Evolutionary conservation across 805 yeast species (phyloP), one percentile per base, ranked within the genome.

Genomic region (Diddensiella santjacobensis): DNA sequence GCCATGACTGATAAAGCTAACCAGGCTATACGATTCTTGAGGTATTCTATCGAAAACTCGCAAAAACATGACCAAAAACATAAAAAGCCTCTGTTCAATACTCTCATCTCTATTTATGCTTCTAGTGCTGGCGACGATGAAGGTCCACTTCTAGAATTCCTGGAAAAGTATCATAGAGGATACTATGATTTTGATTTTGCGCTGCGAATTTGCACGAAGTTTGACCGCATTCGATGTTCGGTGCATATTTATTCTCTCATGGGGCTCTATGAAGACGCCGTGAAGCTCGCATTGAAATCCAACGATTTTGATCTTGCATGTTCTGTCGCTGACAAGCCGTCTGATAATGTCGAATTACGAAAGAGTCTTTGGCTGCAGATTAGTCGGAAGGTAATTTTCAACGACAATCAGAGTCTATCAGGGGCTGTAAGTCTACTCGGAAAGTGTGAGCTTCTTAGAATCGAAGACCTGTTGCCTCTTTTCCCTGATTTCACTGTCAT

Each of bases 401-500:
- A 53, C 23, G 44, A 44, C 19, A 45, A 45, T 6, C 59, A 62
- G 23, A 71, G 66, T 17, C 54, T 68, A 15, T 52, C 58, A 19
- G 56, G 59, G 26, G 69, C 70, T 3, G 53, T 60, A 4, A 57
- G 53, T 22, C 52, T 64, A 13, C 49, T 62, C 29, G 56, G 58
- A 19, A 48, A 53, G 26, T 62, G 68, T 31, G 67, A 64, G 19
- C 49, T 65, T 29, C 61, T 71, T 26, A 76, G 82, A 2, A 81
- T 93, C 39, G 89, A 86, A 53, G 98, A 93, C 58, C 61, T 93
- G 36, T 67, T 93, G 44, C 95, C 95, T 1, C 69, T 87, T 26
- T 83, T 93, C 54, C 96, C 97, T 0, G 90, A 88, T 56, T 80
- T 86, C 49, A 77, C 86, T 0, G 80, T 87, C 22, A 82, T 93